These are phyloP conservation scores for Pythium rishiriense DNA, from an alignment of 352 stramenopile species.

Conservation along the genomic window DNA sequence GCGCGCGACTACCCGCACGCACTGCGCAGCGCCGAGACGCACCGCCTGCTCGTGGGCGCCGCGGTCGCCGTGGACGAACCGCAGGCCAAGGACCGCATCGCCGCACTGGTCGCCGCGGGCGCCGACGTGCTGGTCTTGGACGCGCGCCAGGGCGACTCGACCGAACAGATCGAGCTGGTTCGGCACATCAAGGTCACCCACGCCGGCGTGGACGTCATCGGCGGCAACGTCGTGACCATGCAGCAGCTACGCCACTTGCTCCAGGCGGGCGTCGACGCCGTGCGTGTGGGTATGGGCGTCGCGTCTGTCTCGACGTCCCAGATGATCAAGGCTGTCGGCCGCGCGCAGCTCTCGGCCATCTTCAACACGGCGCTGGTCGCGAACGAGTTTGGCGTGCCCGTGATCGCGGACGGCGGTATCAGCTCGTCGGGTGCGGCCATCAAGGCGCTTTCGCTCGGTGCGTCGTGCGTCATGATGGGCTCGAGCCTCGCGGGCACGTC, in stretches of 20 bases:
- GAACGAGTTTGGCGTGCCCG: constrained; percentile 93
- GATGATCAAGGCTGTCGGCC: constrained; percentile 97
- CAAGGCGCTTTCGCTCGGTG: constrained; percentile 96
- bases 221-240: constrained; percentile 98
- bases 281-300: constrained; percentile 99
- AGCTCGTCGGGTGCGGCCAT: constrained; percentile 96
- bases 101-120: constrained; percentile 88
- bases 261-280: constrained; percentile 96
- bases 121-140: constrained; percentile 99
- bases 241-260: constrained; percentile 96
- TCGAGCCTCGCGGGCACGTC: constrained; percentile 97
- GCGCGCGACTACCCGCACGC: constrained; percentile 95
- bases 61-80: constrained; percentile 94
- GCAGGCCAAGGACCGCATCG: constrained; percentile 89
- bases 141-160: constrained; percentile 96
- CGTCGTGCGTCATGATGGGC: constrained; percentile 99
- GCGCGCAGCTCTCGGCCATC: constrained; percentile 97
- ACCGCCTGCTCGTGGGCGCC: constrained; percentile 94
- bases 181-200: constrained; percentile 93
- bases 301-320: constrained; percentile 99
- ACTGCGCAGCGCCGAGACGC: constrained; percentile 93
- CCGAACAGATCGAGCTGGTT: constrained; percentile 70
- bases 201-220: constrained; percentile 94
- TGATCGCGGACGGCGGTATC: constrained; percentile 98
- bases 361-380: constrained; percentile 96